phyloP scores from a whole-genome alignment of 2,329 filamentous ascomycete genomes.

The Raffaelea deltoideospora region DNA sequence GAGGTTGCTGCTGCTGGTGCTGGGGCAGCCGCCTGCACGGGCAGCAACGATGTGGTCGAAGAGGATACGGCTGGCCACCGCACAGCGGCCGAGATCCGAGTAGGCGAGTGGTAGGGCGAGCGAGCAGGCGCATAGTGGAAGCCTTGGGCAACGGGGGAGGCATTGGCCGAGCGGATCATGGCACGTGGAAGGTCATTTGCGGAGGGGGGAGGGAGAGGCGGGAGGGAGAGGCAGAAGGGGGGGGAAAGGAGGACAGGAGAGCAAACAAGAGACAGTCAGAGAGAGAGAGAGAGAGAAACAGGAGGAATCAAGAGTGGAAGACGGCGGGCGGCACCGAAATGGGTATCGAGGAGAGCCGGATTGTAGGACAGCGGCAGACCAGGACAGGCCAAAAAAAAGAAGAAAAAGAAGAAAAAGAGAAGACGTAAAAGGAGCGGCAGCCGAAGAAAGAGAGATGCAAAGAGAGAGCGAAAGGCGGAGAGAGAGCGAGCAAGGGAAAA shows the following conservation, averaged over 20 bases:
- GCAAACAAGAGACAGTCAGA: not conserved
- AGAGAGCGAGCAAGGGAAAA: too few species aligned
- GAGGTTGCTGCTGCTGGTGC: too few species aligned
- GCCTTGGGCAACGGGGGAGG: slow-evolving; percentile 29
- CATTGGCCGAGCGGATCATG: slow-evolving; percentile 40
- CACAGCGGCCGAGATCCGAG: slow-evolving; percentile 17
- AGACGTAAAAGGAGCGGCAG: too few species aligned
- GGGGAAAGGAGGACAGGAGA: not conserved
- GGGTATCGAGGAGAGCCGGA: too few species aligned
- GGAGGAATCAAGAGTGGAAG: too few species aligned
- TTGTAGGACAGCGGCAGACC: too few species aligned
- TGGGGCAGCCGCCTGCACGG: not conserved
- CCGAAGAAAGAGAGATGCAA: too few species aligned
- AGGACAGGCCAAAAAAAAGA: too few species aligned
- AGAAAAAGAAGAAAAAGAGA: too few species aligned
- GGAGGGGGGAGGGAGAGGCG: not conserved
- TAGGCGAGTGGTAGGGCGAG: slow-evolving; percentile 24
- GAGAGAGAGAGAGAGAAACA: too few species aligned
- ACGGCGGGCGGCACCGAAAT: too few species aligned
- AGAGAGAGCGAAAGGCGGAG: too few species aligned
- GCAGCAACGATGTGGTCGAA: not conserved
- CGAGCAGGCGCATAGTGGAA: slow-evolving; percentile 32
- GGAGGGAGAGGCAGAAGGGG: not conserved
- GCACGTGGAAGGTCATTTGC: not conserved
- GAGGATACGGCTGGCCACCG: not conserved